Evolutionary conservation across 148 eudicot species (phyloP), one percentile per base, ranked within the genome.

Genomic region (Salicornia ramosissima): DNA sequence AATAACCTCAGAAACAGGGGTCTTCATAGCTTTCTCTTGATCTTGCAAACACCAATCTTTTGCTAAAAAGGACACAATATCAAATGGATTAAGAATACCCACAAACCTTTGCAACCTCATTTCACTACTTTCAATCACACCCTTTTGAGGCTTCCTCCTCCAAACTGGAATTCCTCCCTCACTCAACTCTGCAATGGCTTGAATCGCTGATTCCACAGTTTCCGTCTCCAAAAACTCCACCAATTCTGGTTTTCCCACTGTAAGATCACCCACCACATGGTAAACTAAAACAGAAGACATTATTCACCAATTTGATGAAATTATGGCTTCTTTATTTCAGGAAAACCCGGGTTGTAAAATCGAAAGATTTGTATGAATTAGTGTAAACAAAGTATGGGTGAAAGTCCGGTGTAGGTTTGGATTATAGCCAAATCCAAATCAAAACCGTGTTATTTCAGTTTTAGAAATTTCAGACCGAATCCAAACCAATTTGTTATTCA

Each of bases 221-320:
- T 91, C 96, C 3, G 86, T 89, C 76, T 88, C 93, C 19, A 62
- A 0, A 65, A 94, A 89, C 66, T 94, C 99, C 28, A 74, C 85
- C 53, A 94, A 74, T 74, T 87, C 99, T 2, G 99, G 93, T 74
- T 94, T 94, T 54, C 85, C 99, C 64, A 94, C 97, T 16, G 99
- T 94, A 72, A 94, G 83, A 87, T 94, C 98, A 29, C 98, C 98
- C 64, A 90, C 97, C 58, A 94, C 98, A 73, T 94, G 98, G 57
- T 90, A 87, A 73, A 94, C 63, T 71, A 94, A 91, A 69, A 94
- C 92, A 16, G 98, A 86, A 45, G 94, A 90, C 98, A 92, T 63
- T 12, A 3, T 63, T 4, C 11, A n/a, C 59, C 3, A 31, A 73
- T 31, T 70, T 53, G 60, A 62, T 46, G 68, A 75, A 21, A 22